Conservation (phyloP, 768 basidiomycete species). For the Mycena epipterygia region DNA sequence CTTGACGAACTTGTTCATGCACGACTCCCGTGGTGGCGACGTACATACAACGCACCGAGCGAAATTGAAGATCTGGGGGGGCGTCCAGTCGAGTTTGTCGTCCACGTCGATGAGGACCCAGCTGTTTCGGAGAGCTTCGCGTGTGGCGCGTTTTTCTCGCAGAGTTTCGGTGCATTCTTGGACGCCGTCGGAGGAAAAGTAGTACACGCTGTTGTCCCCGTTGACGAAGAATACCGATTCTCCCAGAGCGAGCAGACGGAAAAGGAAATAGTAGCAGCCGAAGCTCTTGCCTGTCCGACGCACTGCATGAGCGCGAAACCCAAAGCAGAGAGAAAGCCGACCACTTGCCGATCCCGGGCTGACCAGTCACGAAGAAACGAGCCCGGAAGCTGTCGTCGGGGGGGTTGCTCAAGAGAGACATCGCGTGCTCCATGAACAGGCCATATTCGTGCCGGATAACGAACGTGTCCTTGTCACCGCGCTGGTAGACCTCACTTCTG, state of each 20-base stretch:
- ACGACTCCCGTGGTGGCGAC: not conserved
- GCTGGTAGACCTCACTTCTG: not conserved
- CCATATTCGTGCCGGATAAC: not conserved
- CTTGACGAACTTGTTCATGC: not conserved
- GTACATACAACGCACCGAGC: constrained; percentile 14
- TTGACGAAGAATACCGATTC: constrained; percentile 13
- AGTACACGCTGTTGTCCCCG: not conserved
- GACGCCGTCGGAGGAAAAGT: constrained; percentile 1
- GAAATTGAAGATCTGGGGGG: not conserved
- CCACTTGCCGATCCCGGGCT: constrained; percentile 20
- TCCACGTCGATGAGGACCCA: constrained; percentile 18
- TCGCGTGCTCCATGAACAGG: not conserved
- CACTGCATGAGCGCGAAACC: not conserved
- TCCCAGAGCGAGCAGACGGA: constrained; percentile 12
- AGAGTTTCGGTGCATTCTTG: not conserved
- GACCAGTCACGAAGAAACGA: constrained; percentile 3
- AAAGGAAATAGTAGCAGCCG: constrained; percentile 11
- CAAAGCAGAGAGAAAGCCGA: constrained; percentile 6
- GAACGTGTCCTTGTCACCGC: not conserved
- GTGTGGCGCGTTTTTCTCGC: not conserved
- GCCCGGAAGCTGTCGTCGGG: not conserved
- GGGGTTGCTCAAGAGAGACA: not conserved
- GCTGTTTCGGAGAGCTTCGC: not conserved
- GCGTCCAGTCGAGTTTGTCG: not conserved
- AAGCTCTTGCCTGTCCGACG: constrained; percentile 1